Conservation (phyloP, 345 rosid genomes). For the Lepidium sativum region DNA sequence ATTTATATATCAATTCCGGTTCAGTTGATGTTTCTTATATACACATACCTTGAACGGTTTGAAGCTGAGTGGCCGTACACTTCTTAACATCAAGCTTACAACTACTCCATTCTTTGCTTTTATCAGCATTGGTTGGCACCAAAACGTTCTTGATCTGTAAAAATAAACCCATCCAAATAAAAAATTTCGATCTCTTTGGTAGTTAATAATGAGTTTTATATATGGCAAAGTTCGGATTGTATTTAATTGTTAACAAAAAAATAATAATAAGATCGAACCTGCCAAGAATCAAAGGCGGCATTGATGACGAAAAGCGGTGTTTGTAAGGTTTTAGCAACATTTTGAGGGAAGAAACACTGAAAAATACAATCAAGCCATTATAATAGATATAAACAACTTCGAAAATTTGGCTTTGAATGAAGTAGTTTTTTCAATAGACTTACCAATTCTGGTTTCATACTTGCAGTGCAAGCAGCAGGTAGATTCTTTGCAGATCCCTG, state of each 20-base stretch:
- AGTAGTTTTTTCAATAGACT: neutral
- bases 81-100: conserved; percentile 64
- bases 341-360: conserved; percentile 98
- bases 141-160: conserved; percentile 71
- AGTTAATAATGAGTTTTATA: too few relatives aligned
- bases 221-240: too few relatives aligned
- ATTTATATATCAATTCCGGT: neutral
- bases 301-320: conserved; percentile 82
- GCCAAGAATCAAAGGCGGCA: conserved; percentile 91
- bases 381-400: neutral
- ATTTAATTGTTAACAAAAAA: neutral
- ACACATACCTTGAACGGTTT: conserved; percentile 56
- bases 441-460: conserved; percentile 59
- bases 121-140: conserved; percentile 72
- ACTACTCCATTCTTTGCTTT: conserved; percentile 50
- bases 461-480: conserved; percentile 75
- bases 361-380: neutral
- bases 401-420: neutral
- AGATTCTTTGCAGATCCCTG: conserved; percentile 78
- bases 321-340: conserved; percentile 43
- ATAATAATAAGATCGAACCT: conserved; percentile 38
- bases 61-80: conserved; percentile 59
- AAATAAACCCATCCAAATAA: neutral
- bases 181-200: neutral
- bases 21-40: neutral